These are phyloP conservation scores for Termitomyces sp. DNA, from an alignment of 768 basidiomycete genomes.

Conservation along the genomic window DNA sequence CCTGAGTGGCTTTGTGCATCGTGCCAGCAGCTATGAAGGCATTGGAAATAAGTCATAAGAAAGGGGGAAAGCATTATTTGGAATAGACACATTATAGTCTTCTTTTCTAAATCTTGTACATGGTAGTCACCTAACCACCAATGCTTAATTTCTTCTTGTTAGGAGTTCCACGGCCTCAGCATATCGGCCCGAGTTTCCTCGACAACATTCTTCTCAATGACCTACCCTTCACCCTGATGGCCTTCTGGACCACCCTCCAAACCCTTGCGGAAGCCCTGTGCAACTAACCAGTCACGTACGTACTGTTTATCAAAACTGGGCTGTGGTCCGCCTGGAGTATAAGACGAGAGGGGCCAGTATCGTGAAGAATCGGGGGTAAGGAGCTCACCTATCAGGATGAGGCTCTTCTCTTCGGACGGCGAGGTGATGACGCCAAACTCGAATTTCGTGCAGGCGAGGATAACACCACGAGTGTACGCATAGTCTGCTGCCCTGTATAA, in stretches of 20 bases:
- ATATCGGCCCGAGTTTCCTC: slow-evolving; percentile 76
- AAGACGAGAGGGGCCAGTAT: slow-evolving; percentile 85
- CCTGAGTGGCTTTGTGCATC: no score
- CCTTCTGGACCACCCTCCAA: slow-evolving; percentile 70
- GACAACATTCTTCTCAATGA: slow-evolving; percentile 71
- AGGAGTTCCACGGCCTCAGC: slow-evolving; percentile 66
- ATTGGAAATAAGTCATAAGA: no score
- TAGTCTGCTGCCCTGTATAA: slow-evolving; percentile 71
- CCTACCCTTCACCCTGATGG: slow-evolving; percentile 68
- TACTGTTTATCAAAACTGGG: slow-evolving; percentile 98
- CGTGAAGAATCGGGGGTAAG: slow-evolving; percentile 96
- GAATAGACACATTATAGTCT: no score
- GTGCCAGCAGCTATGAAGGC: no score
- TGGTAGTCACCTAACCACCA: background rate
- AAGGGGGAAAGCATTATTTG: no score
- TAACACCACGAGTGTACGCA: slow-evolving; percentile 71
- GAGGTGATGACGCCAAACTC: slow-evolving; percentile 85
- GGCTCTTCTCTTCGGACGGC: slow-evolving; percentile 24
- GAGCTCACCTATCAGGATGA: slow-evolving; percentile 94
- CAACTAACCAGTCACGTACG: slow-evolving; percentile 82
- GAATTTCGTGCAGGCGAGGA: slow-evolving; percentile 97
- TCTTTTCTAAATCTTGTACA: background rate
- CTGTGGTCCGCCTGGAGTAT: slow-evolving; percentile 70
- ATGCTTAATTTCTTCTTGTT: slow-evolving; percentile 18
- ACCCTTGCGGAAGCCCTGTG: slow-evolving; percentile 68